These are phyloP conservation scores for Alternaria longipes DNA, from an alignment of 2,329 filamentous ascomycete genomes.

Conservation along the genomic window DNA sequence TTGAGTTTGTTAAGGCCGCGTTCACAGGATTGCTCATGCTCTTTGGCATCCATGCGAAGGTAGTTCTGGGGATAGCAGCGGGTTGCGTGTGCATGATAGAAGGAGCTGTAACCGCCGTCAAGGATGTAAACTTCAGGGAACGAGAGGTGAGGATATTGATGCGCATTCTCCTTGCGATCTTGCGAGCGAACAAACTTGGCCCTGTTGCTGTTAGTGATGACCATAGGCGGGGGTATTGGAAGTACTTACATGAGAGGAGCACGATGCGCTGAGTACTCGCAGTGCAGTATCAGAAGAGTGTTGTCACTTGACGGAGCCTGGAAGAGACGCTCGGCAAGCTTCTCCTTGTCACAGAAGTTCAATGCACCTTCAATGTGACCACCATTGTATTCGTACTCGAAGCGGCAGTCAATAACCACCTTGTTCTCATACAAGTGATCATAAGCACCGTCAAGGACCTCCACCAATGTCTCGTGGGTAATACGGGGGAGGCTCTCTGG, in stretches of 20 bases:
- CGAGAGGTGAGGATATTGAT: conserved; percentile 86
- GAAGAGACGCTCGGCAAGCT: conserved; percentile 82
- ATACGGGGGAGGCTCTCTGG: conserved; percentile 90
- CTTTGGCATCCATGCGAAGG: conserved; percentile 93
- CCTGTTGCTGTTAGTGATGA: conserved; percentile 49
- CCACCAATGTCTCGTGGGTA: conserved; percentile 78
- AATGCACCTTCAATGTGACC: conserved; percentile 93
- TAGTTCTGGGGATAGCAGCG: conserved; percentile 95
- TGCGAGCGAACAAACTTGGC: conserved; percentile 90
- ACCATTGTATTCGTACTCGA: conserved; percentile 98
- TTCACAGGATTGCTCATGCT: conserved; percentile 92
- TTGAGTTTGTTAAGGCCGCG: conserved; percentile 93
- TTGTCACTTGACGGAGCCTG: conserved; percentile 67
- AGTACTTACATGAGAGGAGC: conserved; percentile 81
- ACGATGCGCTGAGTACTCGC: conserved; percentile 97
- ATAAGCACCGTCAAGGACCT: conserved; percentile 88
- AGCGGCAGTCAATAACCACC: conserved; percentile 93
- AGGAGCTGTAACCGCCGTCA: conserved; percentile 93
- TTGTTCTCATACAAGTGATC: conserved; percentile 78
- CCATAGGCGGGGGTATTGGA: not conserved
- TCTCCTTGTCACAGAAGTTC: conserved; percentile 97
- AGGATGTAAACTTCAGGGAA: conserved; percentile 98
- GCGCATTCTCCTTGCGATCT: conserved; percentile 85
- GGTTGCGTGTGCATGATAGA: conserved; percentile 79
- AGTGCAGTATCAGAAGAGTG: conserved; percentile 91